Conservation (phyloP, 192 early-diverging fungal species). For the Coemansia pectinata region DNA sequence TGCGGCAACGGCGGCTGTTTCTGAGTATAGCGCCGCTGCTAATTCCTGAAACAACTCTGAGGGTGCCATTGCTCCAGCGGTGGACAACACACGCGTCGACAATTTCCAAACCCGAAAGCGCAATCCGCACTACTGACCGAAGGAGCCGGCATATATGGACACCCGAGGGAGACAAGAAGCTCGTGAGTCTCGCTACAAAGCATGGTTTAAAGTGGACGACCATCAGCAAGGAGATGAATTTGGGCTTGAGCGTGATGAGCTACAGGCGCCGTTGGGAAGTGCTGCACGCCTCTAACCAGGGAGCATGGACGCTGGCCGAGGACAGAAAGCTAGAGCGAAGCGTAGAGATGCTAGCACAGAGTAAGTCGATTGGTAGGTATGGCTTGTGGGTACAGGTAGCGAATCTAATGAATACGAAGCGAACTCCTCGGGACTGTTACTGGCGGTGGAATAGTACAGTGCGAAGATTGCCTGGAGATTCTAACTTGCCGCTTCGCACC, state of each 20-base stretch:
- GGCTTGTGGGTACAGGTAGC: slow-evolving; percentile 14
- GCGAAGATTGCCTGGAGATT: background rate
- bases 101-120: background rate
- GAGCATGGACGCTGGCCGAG: slow-evolving; percentile 13
- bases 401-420: background rate
- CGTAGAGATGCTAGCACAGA: background rate
- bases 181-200: background rate
- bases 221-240: background rate
- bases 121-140: background rate
- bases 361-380: background rate
- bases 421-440: slow-evolving; percentile 13
- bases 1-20: background rate
- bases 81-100: background rate
- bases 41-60: background rate
- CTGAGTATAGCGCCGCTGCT: background rate
- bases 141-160: slow-evolving; percentile 1
- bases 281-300: background rate
- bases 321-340: slow-evolving; percentile 6
- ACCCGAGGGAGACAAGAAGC: slow-evolving; percentile 1
- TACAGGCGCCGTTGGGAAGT: slow-evolving; percentile 10
- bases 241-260: slow-evolving; percentile 2
- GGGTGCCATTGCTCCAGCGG: background rate
- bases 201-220: background rate
- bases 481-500: background rate
- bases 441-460: background rate